Percentiles rank a stretch among this genome's conserved stretches.
Conservation (phyloP, 2,329 filamentous ascomycete species). For the Colletotrichum karsti region DNA sequence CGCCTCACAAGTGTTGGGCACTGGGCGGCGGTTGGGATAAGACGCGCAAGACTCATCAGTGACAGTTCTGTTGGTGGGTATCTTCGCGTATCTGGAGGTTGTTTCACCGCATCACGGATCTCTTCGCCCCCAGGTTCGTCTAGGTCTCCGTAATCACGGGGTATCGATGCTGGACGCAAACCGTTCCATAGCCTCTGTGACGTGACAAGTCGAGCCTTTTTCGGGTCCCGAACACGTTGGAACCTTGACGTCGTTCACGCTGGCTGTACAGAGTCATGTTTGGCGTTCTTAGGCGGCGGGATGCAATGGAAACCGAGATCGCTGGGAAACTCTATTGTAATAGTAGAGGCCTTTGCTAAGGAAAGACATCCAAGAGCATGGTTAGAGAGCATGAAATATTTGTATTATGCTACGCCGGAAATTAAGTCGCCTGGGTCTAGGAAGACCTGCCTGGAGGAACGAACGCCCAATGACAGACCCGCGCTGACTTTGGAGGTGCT, state of each 20-base stretch:
- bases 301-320: constrained; percentile 12
- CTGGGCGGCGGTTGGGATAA: neutral
- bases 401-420: neutral
- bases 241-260: constrained; percentile 14
- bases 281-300: neutral
- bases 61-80: neutral
- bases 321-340: constrained; percentile 19
- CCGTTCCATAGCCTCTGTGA: neutral
- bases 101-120: neutral
- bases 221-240: neutral
- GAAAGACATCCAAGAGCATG: neutral
- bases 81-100: constrained; percentile 15
- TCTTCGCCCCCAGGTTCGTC: neutral
- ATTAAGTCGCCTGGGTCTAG: neutral
- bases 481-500: constrained; percentile 7
- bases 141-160: neutral
- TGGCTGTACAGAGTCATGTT: neutral
- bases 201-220: constrained; percentile 4
- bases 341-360: neutral
- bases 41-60: neutral
- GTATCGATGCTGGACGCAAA: neutral
- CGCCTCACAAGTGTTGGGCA: neutral
- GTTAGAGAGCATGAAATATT: no score
- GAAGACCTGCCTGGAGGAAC: neutral
- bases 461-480: neutral